phyloP scores from a whole-genome alignment of 331 rosid genomes.

The Pyrus hybrid region DNA sequence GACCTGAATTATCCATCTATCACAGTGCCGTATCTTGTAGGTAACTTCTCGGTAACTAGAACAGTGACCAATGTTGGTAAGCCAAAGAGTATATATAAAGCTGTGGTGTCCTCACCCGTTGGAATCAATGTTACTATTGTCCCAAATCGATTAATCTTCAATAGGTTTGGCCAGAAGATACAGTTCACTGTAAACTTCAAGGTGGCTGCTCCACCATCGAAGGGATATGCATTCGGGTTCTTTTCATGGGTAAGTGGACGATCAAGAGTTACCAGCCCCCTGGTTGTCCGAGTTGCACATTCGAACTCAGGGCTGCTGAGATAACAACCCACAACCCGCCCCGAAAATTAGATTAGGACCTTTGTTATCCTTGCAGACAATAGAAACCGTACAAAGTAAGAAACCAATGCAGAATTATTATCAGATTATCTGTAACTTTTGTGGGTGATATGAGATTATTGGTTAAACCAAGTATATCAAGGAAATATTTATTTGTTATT shows the following conservation, averaged over 20 bases:
- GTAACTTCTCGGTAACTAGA: conserved; percentile 39
- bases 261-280: conserved; percentile 48
- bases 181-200: conserved; percentile 51
- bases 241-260: conserved; percentile 47
- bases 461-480: background rate
- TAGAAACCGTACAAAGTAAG: conserved; percentile 2
- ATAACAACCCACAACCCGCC: conserved; percentile 19
- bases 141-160: conserved; percentile 47
- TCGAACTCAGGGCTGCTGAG: conserved; percentile 38
- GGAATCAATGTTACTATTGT: conserved; percentile 62
- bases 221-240: conserved; percentile 62
- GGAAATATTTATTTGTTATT: background rate
- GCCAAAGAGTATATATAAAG: conserved; percentile 43
- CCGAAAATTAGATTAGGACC: conserved; percentile 22
- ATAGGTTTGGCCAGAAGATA: conserved; percentile 44
- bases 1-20: conserved; percentile 69
- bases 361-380: conserved; percentile 14
- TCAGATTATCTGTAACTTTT: background rate
- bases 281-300: conserved; percentile 45
- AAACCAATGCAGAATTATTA: conserved; percentile 6
- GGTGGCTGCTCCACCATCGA: conserved; percentile 45
- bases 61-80: conserved; percentile 63
- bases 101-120: conserved; percentile 38
- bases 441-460: background rate
- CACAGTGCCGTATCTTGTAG: conserved; percentile 55